Evolutionary conservation across 2,329 filamentous ascomycete species (phyloP).

Genomic region (Trichocomaceae sp.): DNA sequence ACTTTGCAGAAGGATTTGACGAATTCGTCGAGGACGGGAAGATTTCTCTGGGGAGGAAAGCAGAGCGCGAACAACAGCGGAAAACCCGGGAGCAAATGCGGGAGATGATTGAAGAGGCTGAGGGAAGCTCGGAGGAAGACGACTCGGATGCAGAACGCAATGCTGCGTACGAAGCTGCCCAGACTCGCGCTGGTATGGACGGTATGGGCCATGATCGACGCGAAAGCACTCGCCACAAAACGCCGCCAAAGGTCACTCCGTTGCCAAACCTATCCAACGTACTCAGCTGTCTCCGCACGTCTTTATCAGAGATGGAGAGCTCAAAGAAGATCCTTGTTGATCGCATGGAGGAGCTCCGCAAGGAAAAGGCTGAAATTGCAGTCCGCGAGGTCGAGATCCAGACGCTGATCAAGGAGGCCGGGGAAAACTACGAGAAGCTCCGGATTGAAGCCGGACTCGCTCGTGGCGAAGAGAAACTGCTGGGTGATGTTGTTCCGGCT

Average conservation of each 20-base stretch:
- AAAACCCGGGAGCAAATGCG: conserved; percentile 71
- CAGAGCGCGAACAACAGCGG: conserved; percentile 63
- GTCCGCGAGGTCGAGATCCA: conserved; percentile 74
- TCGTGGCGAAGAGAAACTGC: conserved; percentile 20
- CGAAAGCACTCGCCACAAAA: conserved; percentile 40
- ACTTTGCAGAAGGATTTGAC: conserved; percentile 88
- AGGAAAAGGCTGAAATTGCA: conserved; percentile 62
- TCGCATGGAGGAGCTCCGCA: conserved; percentile 59
- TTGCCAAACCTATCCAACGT: conserved; percentile 67
- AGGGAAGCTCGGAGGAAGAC: conserved; percentile 56
- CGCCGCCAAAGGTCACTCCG: conserved; percentile 68
- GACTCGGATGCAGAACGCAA: conserved; percentile 60
- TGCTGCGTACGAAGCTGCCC: conserved; percentile 79
- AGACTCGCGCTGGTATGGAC: conserved; percentile 78
- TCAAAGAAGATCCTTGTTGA: conserved; percentile 55
- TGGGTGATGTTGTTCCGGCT: conserved; percentile 24
- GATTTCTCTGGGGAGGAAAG: conserved; percentile 69
- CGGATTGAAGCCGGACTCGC: conserved; percentile 38
- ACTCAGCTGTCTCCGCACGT: conserved; percentile 56
- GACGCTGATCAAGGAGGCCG: conserved; percentile 70
- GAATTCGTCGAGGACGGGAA: conserved; percentile 81
- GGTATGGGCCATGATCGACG: conserved; percentile 50
- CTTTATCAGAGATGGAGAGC: conserved; percentile 57
- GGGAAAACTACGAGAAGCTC: conserved; percentile 60
- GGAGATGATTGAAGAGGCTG: conserved; percentile 72